Evolutionary conservation across 495 filamentous ascomycete species (phyloP).

Genomic region (Talaromyces trachyspermus): DNA sequence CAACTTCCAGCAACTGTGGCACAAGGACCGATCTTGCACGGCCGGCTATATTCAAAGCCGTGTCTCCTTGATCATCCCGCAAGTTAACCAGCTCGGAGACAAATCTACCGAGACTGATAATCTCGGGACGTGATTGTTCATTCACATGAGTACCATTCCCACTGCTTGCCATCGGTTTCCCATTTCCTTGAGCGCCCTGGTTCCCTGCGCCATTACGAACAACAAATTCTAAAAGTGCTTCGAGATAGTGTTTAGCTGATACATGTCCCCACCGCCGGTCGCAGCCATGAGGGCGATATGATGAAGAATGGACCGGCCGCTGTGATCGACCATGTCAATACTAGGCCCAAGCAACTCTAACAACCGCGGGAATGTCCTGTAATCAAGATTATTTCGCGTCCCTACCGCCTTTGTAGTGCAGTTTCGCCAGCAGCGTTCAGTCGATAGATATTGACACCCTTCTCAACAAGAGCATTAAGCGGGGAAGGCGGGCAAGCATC

Average conservation of each 20-base stretch:
- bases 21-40: constrained; percentile 90
- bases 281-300: constrained; percentile 94
- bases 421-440: constrained; percentile 86
- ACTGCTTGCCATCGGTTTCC: constrained; percentile 24
- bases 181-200: constrained; percentile 43
- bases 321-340: constrained; percentile 81
- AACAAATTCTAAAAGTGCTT: constrained; percentile 87
- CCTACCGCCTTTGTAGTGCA: constrained; percentile 78
- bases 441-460: constrained; percentile 77
- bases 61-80: constrained; percentile 86
- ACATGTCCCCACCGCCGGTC: constrained; percentile 75
- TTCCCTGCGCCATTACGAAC: constrained; percentile 68
- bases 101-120: constrained; percentile 80
- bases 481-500: constrained; percentile 79
- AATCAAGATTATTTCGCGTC: constrained; percentile 86
- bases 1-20: constrained; percentile 85
- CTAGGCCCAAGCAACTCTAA: constrained; percentile 84
- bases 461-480: constrained; percentile 67
- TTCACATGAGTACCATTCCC: constrained; percentile 17
- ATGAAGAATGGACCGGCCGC: constrained; percentile 85
- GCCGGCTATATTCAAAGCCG: constrained; percentile 87
- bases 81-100: constrained; percentile 95
- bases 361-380: constrained; percentile 72
- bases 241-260: constrained; percentile 86
- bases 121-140: constrained; percentile 34